These are phyloP conservation scores for Candida palmyrensis DNA, from an alignment of 805 yeast genomes.

Conservation along the genomic window DNA sequence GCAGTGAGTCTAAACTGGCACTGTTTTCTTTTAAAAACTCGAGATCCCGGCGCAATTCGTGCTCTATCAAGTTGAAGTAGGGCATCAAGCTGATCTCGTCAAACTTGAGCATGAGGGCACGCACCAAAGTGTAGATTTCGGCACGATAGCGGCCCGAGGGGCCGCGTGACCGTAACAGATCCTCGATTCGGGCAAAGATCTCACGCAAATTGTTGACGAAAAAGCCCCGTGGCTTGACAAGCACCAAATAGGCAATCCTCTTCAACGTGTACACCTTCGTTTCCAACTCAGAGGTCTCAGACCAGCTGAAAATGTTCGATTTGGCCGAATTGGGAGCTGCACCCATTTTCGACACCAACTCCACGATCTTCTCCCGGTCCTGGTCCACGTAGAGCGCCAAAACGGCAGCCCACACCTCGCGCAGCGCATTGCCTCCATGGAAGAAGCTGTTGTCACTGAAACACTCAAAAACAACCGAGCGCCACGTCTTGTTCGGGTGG, in stretches of 20 bases:
- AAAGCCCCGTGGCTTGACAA: slow-evolving; percentile 58
- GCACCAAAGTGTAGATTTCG: slow-evolving; percentile 51
- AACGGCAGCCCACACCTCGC: slow-evolving; percentile 48
- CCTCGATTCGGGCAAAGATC: slow-evolving; percentile 31
- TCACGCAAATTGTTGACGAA: slow-evolving; percentile 49
- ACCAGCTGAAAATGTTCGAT: slow-evolving; percentile 67
- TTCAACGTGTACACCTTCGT: slow-evolving; percentile 49
- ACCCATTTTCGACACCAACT: slow-evolving; percentile 35
- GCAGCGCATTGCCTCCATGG: slow-evolving; percentile 18
- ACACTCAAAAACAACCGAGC: slow-evolving; percentile 54
- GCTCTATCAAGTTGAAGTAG: slow-evolving; percentile 64
- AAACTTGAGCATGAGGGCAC: slow-evolving; percentile 62
- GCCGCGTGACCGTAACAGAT: slow-evolving; percentile 20
- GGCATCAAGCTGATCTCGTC: slow-evolving; percentile 60
- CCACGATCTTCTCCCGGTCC: slow-evolving; percentile 58
- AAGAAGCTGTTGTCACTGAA: slow-evolving; percentile 61
- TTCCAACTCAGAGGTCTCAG: slow-evolving; percentile 56
- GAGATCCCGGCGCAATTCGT: slow-evolving; percentile 54
- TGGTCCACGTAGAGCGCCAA: slow-evolving; percentile 58
- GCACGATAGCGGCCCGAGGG: slow-evolving; percentile 29
- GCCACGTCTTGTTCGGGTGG: slow-evolving; percentile 54
- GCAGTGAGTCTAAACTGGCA: slow-evolving; percentile 25
- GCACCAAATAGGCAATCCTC: slow-evolving; percentile 58
- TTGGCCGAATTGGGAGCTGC: slow-evolving; percentile 40
- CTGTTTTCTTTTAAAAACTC: slow-evolving; percentile 23